Evolutionary conservation across 2,329 filamentous ascomycete genomes (phyloP).

Genomic region (Chaetomium sp.): DNA sequence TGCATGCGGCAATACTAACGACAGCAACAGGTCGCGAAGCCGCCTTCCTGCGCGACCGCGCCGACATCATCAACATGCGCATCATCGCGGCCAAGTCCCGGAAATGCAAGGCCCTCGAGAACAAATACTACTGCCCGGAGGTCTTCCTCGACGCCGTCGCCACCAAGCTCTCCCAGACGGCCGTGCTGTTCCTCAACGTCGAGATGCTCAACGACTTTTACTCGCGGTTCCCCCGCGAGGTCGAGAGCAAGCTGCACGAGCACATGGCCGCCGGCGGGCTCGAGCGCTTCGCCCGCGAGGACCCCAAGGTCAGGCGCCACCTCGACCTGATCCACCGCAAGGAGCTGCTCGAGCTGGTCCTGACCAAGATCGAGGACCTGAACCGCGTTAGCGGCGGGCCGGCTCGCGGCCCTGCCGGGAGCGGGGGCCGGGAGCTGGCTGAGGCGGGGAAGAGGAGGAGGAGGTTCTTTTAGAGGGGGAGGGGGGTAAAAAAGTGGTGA

Average conservation of each 20-base stretch:
- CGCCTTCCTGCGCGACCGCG: constrained; percentile 88
- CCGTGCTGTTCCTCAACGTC: constrained; percentile 95
- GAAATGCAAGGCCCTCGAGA: constrained; percentile 79
- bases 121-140: constrained; percentile 97
- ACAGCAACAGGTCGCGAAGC: constrained; percentile 74
- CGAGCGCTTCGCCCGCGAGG: constrained; percentile 89
- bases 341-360: constrained; percentile 86
- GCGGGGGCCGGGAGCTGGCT: neutral
- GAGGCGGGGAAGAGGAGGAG: constrained; percentile 15
- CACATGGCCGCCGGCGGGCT: constrained; percentile 78
- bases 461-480: constrained; percentile 8
- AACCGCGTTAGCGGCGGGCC: constrained; percentile 71
- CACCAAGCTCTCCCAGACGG: constrained; percentile 90
- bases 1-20: constrained; percentile 35
- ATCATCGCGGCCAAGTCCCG: constrained; percentile 85
- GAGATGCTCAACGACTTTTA: constrained; percentile 97
- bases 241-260: constrained; percentile 82
- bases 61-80: constrained; percentile 88
- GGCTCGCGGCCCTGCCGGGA: constrained; percentile 54
- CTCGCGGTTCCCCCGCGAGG: constrained; percentile 92
- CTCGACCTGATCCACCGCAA: constrained; percentile 91
- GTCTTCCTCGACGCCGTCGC: constrained; percentile 97
- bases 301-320: constrained; percentile 84
- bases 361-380: constrained; percentile 94
- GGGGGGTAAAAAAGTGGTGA: neutral